Evolutionary conservation across 2,329 filamentous ascomycete genomes (phyloP), one percentile per base, ranked within the genome.

Genomic region (Shiraia sp.): DNA sequence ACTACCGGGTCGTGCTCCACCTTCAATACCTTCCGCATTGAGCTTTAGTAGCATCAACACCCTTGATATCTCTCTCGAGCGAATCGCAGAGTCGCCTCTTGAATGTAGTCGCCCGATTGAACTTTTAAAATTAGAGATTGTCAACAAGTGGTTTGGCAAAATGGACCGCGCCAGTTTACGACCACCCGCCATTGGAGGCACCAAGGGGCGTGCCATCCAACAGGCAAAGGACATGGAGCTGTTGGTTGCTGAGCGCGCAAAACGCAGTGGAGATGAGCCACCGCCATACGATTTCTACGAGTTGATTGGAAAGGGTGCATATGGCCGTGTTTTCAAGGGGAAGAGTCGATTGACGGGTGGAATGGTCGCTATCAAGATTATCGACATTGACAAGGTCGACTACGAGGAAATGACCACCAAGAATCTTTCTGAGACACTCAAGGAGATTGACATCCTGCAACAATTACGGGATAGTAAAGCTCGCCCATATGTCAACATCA

Each of bases 401-500:
- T 76, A 75, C 33, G 59, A 69, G 32, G 68, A 62, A 38, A 65
- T 64, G 57, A 68, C 64, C 3, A 66, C 61, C 19, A 66, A 71
- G 43, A 69, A 74, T 28, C 66, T 78, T 30, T 66, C 68, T 26
- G 72, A 76, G 49, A 82, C 83, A 37, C 75, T 81, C 40, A 80
- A 81, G 47, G 82, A 86, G 59, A 83, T 82, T 30, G 79, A 75
- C 33, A 80, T 88, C 16, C 74, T 95, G 35, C 83, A 88, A 57
- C 75, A 87, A 43, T 76, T 95, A 36, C 84, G 85, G 59, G 85
- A 88, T 53, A 86, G 79, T 52, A 85, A 83, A 33, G 88, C 88
- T 13, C 80, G 81, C 53, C 92, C 92, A 61, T 93, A 93, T 66
- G 84, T 95, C 71, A 93, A 92, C 64, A 80, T 85, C 55, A 86